Base-by-base conservation (phyloP, 345 rosid genomes). In the Excoecaria agallocha region DNA sequence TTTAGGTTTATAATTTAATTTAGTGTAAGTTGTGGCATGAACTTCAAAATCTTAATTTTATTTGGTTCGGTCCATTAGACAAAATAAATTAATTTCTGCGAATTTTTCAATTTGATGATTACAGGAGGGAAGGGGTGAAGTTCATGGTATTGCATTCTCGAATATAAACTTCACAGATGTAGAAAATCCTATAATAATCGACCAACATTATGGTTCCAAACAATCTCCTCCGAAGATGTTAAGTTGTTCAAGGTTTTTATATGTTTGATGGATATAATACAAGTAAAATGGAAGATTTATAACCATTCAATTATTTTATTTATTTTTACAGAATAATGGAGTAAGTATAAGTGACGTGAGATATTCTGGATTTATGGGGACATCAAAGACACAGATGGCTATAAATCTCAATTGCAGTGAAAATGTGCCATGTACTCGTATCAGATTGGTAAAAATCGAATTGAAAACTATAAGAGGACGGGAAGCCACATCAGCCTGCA, bases 361-460 rank as follows among this genome's bases (percentile, higher is more conserved):
- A 1, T 85, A 75, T 51, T 61, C 25, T 12, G 56, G 66, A 25
- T 51, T 78, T 51, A 41, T 12, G 8, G 84, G 86, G 57, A 81
- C 89, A 13, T 77, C 86, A 57, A 74, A 60, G 75, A 74, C 74
- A 2, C 71, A 75, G 3, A 64, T 74, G 0, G 86, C 86, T 12
- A 73, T 83, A 43, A 79, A 74, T 66, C 76, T 86, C 4, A 81
- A 81, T 59, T 86, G 87, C 77, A 83, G 84, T 76, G 1, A 5
- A 55, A 41, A 20, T 54, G 76, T 77, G 16, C 55, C 85, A 4
- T 86, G 86, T 75, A 83, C 69, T 0, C 63, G 71, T 46, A 69
- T 83, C 9, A 37, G 58, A 12, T 52, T 86, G 39, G 79, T 74
- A 16, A 69, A 22, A 5, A n/a, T 79, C 16, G 75, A 61, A 39